Evolutionary conservation across 2,329 filamentous ascomycete genomes (phyloP).

Genomic region (Zelopaecilomyces penicillatus): DNA sequence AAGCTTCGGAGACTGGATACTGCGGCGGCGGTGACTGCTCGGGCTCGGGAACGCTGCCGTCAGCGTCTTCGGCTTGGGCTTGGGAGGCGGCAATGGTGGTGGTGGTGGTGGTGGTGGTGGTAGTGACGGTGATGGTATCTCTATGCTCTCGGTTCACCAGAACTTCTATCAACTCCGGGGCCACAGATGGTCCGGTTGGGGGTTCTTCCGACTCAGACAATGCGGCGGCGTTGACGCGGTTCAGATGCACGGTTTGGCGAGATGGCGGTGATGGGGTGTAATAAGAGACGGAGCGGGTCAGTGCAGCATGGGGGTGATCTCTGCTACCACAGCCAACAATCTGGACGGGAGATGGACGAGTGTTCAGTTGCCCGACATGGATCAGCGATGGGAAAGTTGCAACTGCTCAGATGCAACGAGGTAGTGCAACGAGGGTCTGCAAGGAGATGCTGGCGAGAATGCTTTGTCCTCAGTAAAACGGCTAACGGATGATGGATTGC

Average conservation of each 20-base stretch:
- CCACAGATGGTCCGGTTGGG: slow-evolving; percentile 27
- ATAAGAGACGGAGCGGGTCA: slow-evolving; percentile 9
- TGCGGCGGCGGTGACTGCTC: slow-evolving; percentile 48
- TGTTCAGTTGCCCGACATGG: too few species aligned
- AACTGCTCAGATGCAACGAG: too few species aligned
- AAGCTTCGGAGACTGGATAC: slow-evolving; percentile 50
- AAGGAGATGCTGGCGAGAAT: too few species aligned
- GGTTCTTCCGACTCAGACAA: slow-evolving; percentile 28
- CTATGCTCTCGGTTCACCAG: slow-evolving; percentile 17
- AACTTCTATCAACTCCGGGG: slow-evolving; percentile 26
- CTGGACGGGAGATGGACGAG: too few species aligned
- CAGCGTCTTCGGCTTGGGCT: slow-evolving; percentile 11
- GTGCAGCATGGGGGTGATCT: slow-evolving; percentile 5
- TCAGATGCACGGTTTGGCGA: slow-evolving; percentile 7
- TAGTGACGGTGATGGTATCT: slow-evolving; percentile 11
- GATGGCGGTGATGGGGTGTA: slow-evolving; percentile 10
- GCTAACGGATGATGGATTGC: too few species aligned
- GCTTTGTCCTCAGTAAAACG: too few species aligned
- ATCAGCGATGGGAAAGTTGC: too few species aligned
- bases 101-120: slow-evolving; percentile 13
- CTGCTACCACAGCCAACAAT: slow-evolving; percentile 1
- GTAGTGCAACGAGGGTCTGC: too few species aligned
- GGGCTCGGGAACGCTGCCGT: slow-evolving; percentile 16
- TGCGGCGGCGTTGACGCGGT: slow-evolving; percentile 24
- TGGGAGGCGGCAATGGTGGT: slow-evolving; percentile 14